Evolutionary conservation across 352 stramenopile species (phyloP), one percentile per base, ranked within the genome.

Genomic region (Sclerospora graminicola): DNA sequence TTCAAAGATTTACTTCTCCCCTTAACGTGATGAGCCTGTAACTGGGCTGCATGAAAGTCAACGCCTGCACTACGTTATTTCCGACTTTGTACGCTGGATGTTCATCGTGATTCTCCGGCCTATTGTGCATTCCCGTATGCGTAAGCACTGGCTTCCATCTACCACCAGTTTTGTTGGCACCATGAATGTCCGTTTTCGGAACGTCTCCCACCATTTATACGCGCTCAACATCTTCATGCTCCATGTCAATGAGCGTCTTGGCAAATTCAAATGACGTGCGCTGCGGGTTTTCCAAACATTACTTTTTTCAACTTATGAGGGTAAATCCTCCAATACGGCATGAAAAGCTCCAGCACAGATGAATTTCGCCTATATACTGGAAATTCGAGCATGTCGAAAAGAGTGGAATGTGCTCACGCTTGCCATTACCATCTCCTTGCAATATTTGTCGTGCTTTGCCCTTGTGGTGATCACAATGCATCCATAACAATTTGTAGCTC

Each of bases 141-240:
- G 78, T 90, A 9, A 92, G 56, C 18, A 92, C 63, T n/a, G 78
- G 86, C 51, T 84, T 85, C 81, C 81, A 92, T 20, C 78, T 72
- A 2, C 72, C 71, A 27, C 75, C 78, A n/a, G 69, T 68, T 18
- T 66, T 54, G 24, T 90, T 89, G 13, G 81, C 81, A 6, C 81
- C 81, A 36, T 81, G 70, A 60, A 92, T 85, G 37, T 92, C 81
- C 10, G 81, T 90, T 46, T 58, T 60, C 1, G 78, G 78, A 55
- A 90, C 89, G 58, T 92, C 81, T 34, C 78, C 81, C 18, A 92
- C 65, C 81, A 92, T 92, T 61, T 92, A 92, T 45, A 92, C 78
- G 28, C 66, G 59, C 36, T 84, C 56, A 4, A 90, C 70, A 28
- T 78, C 47, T 16, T 48, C 51, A 59, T 79, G 69, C 41, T 92